A percentile compares a stretch with the other conserved stretches of the same genome.
Conservation (phyloP, 2,329 filamentous ascomycete species). For the Tympanopsis confertula region DNA sequence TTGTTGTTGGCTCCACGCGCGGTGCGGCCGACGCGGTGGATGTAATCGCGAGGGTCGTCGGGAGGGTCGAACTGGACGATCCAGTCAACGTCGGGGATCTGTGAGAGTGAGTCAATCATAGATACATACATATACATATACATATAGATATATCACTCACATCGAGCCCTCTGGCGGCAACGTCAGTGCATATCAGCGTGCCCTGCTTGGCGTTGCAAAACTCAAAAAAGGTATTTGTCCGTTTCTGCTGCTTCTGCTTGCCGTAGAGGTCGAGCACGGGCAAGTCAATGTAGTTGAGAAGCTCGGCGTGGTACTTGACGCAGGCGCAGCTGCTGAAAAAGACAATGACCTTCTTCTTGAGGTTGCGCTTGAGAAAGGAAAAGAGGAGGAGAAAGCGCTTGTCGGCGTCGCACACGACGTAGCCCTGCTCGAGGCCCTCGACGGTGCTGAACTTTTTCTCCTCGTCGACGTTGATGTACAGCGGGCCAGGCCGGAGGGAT, state of each 20-base stretch:
- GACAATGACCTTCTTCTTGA: conserved; percentile 95
- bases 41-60: conserved; percentile 82
- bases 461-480: conserved; percentile 96
- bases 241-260: conserved; percentile 97
- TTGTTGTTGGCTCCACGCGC: conserved; percentile 74
- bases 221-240: conserved; percentile 98
- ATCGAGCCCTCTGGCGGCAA: conserved; percentile 87
- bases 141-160: conserved; percentile 26
- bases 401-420: conserved; percentile 85
- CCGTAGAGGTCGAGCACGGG: conserved; percentile 78
- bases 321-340: conserved; percentile 89
- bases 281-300: conserved; percentile 82
- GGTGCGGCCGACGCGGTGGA: conserved; percentile 91
- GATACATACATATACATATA: background rate
- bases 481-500: conserved; percentile 76
- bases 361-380: conserved; percentile 81
- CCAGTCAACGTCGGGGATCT: conserved; percentile 90
- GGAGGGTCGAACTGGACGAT: conserved; percentile 93
- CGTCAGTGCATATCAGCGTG: conserved; percentile 89
- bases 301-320: conserved; percentile 89
- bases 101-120: conserved; percentile 7
- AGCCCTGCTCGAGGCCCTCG: conserved; percentile 88
- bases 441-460: conserved; percentile 83
- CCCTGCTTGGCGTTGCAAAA: conserved; percentile 53
- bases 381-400: conserved; percentile 88